A percentile compares a stretch with the other conserved stretches of the same genome.
phyloP scores from a whole-genome alignment of 179 eudicot species.

The Nepenthes alata region DNA sequence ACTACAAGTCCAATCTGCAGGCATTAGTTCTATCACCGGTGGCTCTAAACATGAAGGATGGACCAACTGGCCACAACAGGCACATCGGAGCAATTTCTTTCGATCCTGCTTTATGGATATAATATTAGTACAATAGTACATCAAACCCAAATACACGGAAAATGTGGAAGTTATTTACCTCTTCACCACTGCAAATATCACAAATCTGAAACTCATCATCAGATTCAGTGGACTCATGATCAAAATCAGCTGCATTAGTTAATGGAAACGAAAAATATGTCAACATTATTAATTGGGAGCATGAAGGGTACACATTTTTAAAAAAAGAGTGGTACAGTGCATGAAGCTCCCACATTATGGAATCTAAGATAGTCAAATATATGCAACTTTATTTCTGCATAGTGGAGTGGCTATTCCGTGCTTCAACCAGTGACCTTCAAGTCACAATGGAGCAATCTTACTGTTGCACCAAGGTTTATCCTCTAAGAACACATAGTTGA shows the following conservation, averaged over 20 bases:
- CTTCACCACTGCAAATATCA: constrained; percentile 83
- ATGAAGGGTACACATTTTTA: no score
- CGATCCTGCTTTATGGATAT: constrained; percentile 53
- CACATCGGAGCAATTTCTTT: constrained; percentile 84
- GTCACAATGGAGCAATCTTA: no score
- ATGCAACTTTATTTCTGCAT: no score
- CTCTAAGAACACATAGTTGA: no score
- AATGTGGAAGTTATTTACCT: constrained; percentile 25
- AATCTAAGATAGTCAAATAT: no score
- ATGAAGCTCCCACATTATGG: not conserved
- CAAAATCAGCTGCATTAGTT: constrained; percentile 62
- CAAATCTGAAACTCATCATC: constrained; percentile 99
- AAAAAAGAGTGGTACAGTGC: no score
- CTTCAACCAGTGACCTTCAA: no score
- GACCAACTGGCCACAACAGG: constrained; percentile 67
- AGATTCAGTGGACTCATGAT: constrained; percentile 60
- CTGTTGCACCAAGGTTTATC: no score
- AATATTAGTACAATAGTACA: not conserved
- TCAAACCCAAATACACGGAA: constrained; percentile 7
- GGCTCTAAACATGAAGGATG: constrained; percentile 91
- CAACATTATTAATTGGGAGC: no score
- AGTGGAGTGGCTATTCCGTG: no score
- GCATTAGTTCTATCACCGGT: constrained; percentile 38
- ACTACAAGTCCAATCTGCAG: constrained; percentile 80
- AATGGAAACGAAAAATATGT: not conserved